Conservation (phyloP, 2,329 filamentous ascomycete genomes). For the Sporothrix luriei region DNA sequence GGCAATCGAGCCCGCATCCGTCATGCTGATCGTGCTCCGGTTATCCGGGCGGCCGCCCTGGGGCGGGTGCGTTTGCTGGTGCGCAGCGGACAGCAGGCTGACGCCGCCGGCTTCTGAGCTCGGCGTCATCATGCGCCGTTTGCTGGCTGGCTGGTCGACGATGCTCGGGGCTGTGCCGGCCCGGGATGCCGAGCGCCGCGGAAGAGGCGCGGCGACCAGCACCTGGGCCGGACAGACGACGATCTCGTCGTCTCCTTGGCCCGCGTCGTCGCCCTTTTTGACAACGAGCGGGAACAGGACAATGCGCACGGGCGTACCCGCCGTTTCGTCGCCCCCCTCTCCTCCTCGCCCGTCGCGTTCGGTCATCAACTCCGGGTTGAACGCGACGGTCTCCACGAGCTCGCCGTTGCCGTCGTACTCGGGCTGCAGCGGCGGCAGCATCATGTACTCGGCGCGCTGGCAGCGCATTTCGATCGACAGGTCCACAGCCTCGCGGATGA, state of each 20-base stretch:
- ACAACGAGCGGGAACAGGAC: conserved; percentile 96
- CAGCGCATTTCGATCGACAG: conserved; percentile 96
- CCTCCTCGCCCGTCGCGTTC: conserved; percentile 70
- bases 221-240: conserved; percentile 96
- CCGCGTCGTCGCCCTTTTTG: conserved; percentile 88
- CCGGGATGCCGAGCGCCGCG: conserved; percentile 35
- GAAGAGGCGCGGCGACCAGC: conserved; percentile 65
- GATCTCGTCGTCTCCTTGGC: conserved; percentile 88
- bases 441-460: conserved; percentile 95
- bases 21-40: conserved; percentile 46
- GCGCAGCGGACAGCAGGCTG: conserved; percentile 40
- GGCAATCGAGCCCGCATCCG: conserved; percentile 30
- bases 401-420: conserved; percentile 95
- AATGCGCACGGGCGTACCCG: conserved; percentile 78
- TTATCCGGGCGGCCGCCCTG: conserved; percentile 44
- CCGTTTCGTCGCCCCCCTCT: conserved; percentile 50
- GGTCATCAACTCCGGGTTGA: conserved; percentile 94
- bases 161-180: conserved; percentile 37
- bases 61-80: conserved; percentile 31
- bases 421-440: conserved; percentile 91
- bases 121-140: conserved; percentile 48
- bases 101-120: conserved; percentile 57
- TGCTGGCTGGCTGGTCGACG: conserved; percentile 15
- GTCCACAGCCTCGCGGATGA: conserved; percentile 84
- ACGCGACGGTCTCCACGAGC: conserved; percentile 80